phyloP scores from a whole-genome alignment of 345 rosid genomes.

The Populus alba region DNA sequence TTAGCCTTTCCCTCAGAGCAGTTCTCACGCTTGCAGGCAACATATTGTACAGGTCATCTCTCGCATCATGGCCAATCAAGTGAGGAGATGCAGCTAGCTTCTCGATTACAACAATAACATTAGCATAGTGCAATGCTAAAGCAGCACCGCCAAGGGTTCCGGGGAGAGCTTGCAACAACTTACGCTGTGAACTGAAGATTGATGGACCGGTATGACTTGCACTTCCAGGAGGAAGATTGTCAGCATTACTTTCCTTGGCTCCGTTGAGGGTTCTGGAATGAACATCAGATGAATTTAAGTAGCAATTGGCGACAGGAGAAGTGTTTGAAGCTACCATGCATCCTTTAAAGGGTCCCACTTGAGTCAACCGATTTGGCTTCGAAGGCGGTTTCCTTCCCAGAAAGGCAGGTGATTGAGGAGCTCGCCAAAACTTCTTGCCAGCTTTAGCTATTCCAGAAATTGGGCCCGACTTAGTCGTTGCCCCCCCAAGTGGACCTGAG shows the following conservation, averaged over 20 bases:
- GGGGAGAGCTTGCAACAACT: slow-evolving; percentile 63
- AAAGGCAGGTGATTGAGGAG: slow-evolving; percentile 36
- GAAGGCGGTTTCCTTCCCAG: slow-evolving; percentile 45
- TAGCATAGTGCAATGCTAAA: slow-evolving; percentile 90
- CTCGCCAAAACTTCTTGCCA: slow-evolving; percentile 57
- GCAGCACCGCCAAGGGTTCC: slow-evolving; percentile 87
- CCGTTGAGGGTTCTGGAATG: slow-evolving; percentile 33
- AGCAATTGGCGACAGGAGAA: slow-evolving; percentile 40
- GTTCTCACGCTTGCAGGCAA: slow-evolving; percentile 74
- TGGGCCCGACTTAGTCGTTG: slow-evolving; percentile 60
- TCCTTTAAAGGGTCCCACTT: slow-evolving; percentile 89
- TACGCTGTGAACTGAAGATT: slow-evolving; percentile 33
- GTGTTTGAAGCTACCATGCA: slow-evolving; percentile 48
- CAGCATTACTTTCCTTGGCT: slow-evolving; percentile 35
- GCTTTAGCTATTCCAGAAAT: slow-evolving; percentile 42
- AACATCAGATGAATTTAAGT: slow-evolving; percentile 26
- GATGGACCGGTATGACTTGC: slow-evolving; percentile 27
- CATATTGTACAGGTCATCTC: slow-evolving; percentile 96
- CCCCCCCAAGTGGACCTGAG: slow-evolving; percentile 63
- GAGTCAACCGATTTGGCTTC: slow-evolving; percentile 54
- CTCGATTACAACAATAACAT: slow-evolving; percentile 84
- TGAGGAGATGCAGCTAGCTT: slow-evolving; percentile 89
- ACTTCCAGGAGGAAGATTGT: slow-evolving; percentile 19
- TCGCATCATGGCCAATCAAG: slow-evolving; percentile 89
- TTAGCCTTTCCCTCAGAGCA: slow-evolving; percentile 64